Conservation (phyloP, 116 monocot genomes). For the Cymodocea nodosa region DNA sequence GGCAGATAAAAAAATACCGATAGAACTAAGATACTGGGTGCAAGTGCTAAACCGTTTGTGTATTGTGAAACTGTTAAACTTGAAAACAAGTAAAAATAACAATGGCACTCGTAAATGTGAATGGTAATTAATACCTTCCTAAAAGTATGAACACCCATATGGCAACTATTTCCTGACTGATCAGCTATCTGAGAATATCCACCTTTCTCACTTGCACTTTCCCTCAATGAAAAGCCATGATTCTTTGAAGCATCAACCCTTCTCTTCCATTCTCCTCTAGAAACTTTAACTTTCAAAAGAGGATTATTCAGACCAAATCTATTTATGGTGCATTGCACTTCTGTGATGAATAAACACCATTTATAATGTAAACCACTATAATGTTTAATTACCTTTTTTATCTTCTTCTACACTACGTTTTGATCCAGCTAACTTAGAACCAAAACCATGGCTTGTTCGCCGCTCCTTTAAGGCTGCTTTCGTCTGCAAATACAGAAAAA, state of each 20-base stretch:
- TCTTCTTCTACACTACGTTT: background rate
- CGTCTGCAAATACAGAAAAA: conserved; percentile 5
- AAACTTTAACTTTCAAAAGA: conserved; percentile 10
- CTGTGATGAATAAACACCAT: background rate
- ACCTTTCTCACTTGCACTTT: conserved; percentile 7
- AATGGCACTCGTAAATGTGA: background rate
- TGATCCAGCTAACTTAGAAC: conserved; percentile 4
- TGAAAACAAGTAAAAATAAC: background rate
- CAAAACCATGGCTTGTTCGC: background rate
- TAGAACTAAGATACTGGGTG: background rate
- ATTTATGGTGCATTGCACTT: background rate
- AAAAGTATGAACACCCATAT: no score
- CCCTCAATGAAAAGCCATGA: conserved; percentile 8
- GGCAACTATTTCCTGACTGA: conserved; percentile 2
- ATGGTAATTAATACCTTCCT: background rate
- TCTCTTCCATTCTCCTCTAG: conserved; percentile 11
- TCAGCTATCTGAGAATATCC: conserved; percentile 7
- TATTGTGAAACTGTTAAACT: background rate
- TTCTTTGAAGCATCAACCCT: conserved; percentile 11
- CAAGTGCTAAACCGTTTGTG: background rate
- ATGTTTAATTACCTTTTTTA: background rate
- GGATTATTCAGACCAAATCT: background rate
- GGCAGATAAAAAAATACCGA: background rate
- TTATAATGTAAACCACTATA: background rate
- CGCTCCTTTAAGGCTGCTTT: background rate